A percentile compares a stretch with the other conserved stretches of the same genome.
Evolutionary conservation across 768 basidiomycete genomes (phyloP).

Genomic region (Cystobasidium ongulense): DNA sequence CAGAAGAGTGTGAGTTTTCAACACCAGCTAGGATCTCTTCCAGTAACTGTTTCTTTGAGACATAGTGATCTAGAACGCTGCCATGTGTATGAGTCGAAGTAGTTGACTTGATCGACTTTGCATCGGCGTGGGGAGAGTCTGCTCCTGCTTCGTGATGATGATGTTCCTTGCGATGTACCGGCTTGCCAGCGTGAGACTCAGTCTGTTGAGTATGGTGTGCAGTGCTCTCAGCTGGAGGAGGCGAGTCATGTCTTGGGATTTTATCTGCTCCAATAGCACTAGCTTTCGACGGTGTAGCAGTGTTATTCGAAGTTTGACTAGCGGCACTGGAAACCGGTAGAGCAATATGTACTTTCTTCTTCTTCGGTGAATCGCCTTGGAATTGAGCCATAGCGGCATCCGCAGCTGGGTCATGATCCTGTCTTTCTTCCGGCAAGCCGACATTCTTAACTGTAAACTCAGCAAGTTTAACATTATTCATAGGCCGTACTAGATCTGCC

Average conservation of each 20-base stretch:
- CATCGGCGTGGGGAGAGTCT: background rate
- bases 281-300: background rate
- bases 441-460: slow-evolving; percentile 20
- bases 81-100: background rate
- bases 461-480: slow-evolving; percentile 15
- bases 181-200: background rate
- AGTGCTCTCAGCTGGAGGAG: background rate
- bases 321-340: slow-evolving; percentile 9
- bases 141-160: background rate
- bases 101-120: background rate
- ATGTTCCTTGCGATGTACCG: background rate
- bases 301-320: background rate
- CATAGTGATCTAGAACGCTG: background rate
- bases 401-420: background rate
- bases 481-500: slow-evolving; percentile 32
- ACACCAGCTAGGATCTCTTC: slow-evolving; percentile 29
- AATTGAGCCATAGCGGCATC: slow-evolving; percentile 1
- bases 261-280: background rate
- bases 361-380: background rate
- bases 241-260: background rate
- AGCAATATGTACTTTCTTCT: slow-evolving; percentile 32
- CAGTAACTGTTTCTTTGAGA: background rate
- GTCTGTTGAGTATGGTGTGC: background rate
- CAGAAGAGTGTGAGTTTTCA: slow-evolving; percentile 36
- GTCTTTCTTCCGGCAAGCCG: background rate